Conservation (phyloP, 23 red algal species). For the Gracilaria gracilis region DNA sequence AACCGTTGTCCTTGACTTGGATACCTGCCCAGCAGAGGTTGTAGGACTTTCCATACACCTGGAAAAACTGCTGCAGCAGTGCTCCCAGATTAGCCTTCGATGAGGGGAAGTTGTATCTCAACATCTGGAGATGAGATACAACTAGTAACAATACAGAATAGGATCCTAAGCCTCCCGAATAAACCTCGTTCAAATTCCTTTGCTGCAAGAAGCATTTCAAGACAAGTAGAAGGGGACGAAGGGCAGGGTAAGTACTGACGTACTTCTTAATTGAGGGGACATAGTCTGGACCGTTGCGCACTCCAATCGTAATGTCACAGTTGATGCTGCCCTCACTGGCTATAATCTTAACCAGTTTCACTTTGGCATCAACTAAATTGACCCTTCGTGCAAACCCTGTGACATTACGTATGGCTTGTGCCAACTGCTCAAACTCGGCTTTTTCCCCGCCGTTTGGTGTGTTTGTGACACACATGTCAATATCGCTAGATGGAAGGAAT, state of each 20-base stretch:
- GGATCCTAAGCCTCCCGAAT: constrained; percentile 83
- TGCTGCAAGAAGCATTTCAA: constrained; percentile 93
- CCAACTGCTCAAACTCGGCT: constrained; percentile 75
- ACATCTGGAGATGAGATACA: constrained; percentile 90
- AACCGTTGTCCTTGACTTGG: constrained; percentile 65
- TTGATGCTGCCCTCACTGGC: constrained; percentile 62
- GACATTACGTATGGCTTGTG: constrained; percentile 75
- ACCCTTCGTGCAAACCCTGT: constrained; percentile 73
- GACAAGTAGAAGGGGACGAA: constrained; percentile 81
- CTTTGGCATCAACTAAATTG: constrained; percentile 76
- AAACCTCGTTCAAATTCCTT: constrained; percentile 86
- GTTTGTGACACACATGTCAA: constrained; percentile 88
- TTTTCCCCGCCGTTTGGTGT: constrained; percentile 66
- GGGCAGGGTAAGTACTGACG: constrained; percentile 69
- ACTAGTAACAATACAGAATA: constrained; percentile 83
- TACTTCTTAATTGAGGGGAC: constrained; percentile 79
- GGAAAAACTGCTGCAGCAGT: constrained; percentile 78
- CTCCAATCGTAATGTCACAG: constrained; percentile 92
- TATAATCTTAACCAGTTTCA: constrained; percentile 90
- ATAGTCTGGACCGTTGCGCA: constrained; percentile 68
- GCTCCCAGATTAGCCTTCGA: constrained; percentile 79
- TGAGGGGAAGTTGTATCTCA: constrained; percentile 82
- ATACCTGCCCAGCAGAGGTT: constrained; percentile 79
- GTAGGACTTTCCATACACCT: constrained; percentile 81
- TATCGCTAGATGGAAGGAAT: constrained; percentile 87